Evolutionary conservation across 331 rosid species (phyloP).

Genomic region (Malus hybrid): DNA sequence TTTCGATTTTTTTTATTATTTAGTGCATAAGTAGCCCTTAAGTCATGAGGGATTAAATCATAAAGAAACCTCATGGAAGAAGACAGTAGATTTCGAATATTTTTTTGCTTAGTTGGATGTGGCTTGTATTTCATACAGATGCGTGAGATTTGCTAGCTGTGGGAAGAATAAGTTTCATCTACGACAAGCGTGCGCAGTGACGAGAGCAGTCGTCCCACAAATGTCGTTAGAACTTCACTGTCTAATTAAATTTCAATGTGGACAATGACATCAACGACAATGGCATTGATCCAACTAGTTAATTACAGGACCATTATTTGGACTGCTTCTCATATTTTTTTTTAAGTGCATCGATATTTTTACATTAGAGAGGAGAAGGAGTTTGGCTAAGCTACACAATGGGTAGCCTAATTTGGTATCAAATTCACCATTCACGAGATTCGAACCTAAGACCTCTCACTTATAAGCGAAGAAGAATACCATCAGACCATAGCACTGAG

Average conservation of each 20-base stretch:
- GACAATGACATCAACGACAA: neutral
- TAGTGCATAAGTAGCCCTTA: too few species aligned
- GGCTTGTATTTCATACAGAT: neutral
- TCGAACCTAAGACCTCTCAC: too few species aligned
- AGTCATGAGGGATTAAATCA: neutral
- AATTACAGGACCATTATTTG: too few species aligned
- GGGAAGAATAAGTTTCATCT: neutral
- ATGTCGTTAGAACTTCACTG: neutral
- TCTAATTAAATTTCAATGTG: neutral
- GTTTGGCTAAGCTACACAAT: too few species aligned
- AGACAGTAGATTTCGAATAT: neutral
- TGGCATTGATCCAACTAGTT: neutral
- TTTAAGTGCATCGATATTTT: too few species aligned
- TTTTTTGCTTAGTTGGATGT: neutral
- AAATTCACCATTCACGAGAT: too few species aligned
- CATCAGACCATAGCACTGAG: too few species aligned
- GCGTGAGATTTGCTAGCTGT: neutral
- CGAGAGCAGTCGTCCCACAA: neutral
- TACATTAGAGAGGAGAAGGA: too few species aligned
- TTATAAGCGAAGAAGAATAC: too few species aligned
- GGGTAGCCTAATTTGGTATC: too few species aligned
- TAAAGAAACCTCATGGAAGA: neutral
- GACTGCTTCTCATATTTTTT: too few species aligned
- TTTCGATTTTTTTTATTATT: too few species aligned
- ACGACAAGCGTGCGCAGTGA: neutral